Evolutionary conservation across 129 eudicot genomes (phyloP).

Genomic region (Escallonia rubra): DNA sequence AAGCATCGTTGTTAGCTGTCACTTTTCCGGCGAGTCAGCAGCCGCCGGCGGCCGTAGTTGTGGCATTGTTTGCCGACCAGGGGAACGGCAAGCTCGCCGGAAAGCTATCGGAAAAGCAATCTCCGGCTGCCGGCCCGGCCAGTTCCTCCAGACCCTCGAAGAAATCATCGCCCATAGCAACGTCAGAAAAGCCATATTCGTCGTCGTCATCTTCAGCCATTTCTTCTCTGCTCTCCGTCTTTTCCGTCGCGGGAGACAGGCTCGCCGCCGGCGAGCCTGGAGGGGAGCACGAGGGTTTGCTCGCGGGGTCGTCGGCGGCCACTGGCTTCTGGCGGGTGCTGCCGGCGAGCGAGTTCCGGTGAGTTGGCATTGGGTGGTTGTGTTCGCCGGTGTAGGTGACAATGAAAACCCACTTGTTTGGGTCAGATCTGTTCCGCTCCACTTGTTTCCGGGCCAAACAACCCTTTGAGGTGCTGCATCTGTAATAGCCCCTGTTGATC

Average conservation of each 20-base stretch:
- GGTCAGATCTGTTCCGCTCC: slow-evolving; percentile 96
- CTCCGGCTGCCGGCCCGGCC: slow-evolving; percentile 32
- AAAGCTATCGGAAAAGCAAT: slow-evolving; percentile 23
- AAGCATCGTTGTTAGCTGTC: slow-evolving; percentile 32
- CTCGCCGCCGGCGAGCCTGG: slow-evolving; percentile 44
- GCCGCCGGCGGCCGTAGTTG: slow-evolving; percentile 64
- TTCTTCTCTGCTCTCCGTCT: slow-evolving; percentile 37
- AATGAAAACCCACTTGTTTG: slow-evolving; percentile 69
- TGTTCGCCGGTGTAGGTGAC: slow-evolving; percentile 86
- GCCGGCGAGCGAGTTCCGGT: slow-evolving; percentile 84
- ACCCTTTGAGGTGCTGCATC: slow-evolving; percentile 88
- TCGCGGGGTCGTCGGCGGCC: slow-evolving; percentile 29
- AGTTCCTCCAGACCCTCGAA: slow-evolving; percentile 83
- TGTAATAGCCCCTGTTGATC: slow-evolving; percentile 79
- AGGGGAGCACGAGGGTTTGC: slow-evolving; percentile 38
- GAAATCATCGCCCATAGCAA: slow-evolving; percentile 65
- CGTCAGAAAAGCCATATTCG: slow-evolving; percentile 30
- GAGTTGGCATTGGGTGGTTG: slow-evolving; percentile 86
- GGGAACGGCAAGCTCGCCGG: slow-evolving; percentile 36
- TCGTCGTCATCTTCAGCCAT: slow-evolving; percentile 31
- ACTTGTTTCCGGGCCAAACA: slow-evolving; percentile 98
- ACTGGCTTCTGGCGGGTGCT: slow-evolving; percentile 57
- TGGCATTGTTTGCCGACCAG: slow-evolving; percentile 41
- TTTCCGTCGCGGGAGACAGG: slow-evolving; percentile 50
- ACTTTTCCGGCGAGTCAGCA: slow-evolving; percentile 36